Evolutionary conservation across 164 flowering plant genomes (phyloP).

Genomic region (Nelumbo lutea): DNA sequence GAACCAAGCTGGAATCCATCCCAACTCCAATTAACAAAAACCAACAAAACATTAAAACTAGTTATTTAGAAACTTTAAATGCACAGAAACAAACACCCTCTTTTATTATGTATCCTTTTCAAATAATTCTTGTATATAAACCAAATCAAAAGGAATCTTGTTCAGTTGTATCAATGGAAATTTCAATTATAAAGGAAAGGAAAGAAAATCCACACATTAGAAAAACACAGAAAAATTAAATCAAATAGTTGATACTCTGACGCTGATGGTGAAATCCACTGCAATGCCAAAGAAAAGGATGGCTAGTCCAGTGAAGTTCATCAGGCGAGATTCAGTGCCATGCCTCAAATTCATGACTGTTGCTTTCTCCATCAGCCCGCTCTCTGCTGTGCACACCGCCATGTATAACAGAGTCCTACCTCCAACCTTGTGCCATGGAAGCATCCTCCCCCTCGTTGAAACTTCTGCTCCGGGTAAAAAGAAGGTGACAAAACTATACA

Average conservation of each 20-base stretch:
- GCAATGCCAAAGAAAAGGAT: constrained; percentile 50
- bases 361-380: constrained; percentile 50
- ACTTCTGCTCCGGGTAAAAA: constrained; percentile 5
- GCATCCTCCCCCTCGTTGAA: neutral
- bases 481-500: constrained; percentile 15
- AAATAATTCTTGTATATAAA: no score
- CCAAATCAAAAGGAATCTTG: no score
- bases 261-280: constrained; percentile 16
- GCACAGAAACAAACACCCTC: no score
- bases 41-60: no score
- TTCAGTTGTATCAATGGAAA: no score
- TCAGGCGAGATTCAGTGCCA: constrained; percentile 22
- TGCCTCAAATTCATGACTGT: constrained; percentile 15
- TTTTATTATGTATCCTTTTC: no score
- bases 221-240: neutral
- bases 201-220: no score
- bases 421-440: constrained; percentile 11
- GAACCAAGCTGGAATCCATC: no score
- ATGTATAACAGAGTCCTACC: constrained; percentile 53
- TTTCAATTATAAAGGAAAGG: no score
- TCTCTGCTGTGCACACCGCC: constrained; percentile 57
- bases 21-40: no score
- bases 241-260: neutral
- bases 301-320: constrained; percentile 55
- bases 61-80: no score